phyloP scores from a whole-genome alignment of 176 grass and related monocot genomes.

The Musa itinerans region DNA sequence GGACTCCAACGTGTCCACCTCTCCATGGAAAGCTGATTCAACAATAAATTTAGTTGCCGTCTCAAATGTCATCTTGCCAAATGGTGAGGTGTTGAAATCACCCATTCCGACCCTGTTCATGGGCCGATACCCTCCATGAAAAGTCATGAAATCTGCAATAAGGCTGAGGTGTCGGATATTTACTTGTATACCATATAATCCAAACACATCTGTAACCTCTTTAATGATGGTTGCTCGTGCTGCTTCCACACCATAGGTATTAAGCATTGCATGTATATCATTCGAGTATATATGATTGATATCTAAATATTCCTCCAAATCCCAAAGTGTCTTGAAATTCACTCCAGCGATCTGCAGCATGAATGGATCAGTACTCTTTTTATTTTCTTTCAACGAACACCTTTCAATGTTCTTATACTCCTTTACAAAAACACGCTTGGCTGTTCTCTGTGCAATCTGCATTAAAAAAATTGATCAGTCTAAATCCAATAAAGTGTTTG shows the following conservation, averaged over 20 bases:
- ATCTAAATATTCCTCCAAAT: conserved; percentile 35
- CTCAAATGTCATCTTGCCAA: conserved; percentile 91
- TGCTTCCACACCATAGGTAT: conserved; percentile 69
- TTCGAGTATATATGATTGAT: conserved; percentile 32
- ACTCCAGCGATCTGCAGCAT: conserved; percentile 50
- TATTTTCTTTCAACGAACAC: conserved; percentile 24
- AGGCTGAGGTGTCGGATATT: conserved; percentile 61
- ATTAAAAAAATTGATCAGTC: conserved; percentile 4
- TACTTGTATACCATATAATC: conserved; percentile 49
- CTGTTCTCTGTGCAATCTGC: conserved; percentile 78
- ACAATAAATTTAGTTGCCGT: conserved; percentile 72
- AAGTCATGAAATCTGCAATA: conserved; percentile 89
- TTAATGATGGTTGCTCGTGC: conserved; percentile 56
- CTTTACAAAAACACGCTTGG: conserved; percentile 49
- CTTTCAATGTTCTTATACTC: conserved; percentile 37
- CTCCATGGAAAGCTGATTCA: conserved; percentile 60
- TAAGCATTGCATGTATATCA: conserved; percentile 61
- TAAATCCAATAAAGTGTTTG: neutral
- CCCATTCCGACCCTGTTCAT: conserved; percentile 60
- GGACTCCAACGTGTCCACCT: conserved; percentile 42
- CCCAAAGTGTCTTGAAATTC: conserved; percentile 59
- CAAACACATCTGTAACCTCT: conserved; percentile 55
- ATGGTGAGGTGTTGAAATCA: conserved; percentile 62
- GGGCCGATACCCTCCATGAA: conserved; percentile 60
- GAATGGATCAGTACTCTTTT: conserved; percentile 4